phyloP scores from a whole-genome alignment of 2,329 filamentous ascomycete genomes.

The Coniochaeta hoffmannii region DNA sequence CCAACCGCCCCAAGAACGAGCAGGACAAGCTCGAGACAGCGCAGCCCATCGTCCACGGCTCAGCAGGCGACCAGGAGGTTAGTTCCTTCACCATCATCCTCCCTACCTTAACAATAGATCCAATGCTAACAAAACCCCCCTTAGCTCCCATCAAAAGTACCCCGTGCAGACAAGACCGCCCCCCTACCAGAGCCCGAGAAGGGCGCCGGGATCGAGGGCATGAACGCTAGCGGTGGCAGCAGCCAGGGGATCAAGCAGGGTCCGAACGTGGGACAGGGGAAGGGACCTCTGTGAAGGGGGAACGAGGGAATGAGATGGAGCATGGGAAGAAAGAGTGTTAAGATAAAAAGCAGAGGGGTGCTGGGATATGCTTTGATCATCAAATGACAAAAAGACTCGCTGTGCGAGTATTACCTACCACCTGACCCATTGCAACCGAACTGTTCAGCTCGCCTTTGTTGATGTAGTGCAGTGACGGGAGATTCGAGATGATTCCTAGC shows the following conservation, averaged over 20 bases:
- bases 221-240: conserved; percentile 34
- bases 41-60: conserved; percentile 36
- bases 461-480: too few species aligned
- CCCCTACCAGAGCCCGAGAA: conserved; percentile 38
- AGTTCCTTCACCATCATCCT: conserved; percentile 9
- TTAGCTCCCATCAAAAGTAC: conserved; percentile 24
- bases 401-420: too few species aligned
- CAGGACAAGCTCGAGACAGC: conserved; percentile 27
- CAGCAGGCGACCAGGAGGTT: conserved; percentile 28
- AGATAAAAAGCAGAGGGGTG: too few species aligned
- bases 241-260: conserved; percentile 35
- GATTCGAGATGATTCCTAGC: too few species aligned
- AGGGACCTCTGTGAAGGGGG: background rate
- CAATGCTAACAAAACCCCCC: background rate
- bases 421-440: too few species aligned
- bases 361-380: too few species aligned
- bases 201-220: conserved; percentile 31
- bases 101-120: background rate
- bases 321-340: background rate
- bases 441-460: too few species aligned
- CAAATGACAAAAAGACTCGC: too few species aligned
- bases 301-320: conserved; percentile 6
- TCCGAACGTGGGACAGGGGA: conserved; percentile 32
- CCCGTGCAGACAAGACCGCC: conserved; percentile 42
- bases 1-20: conserved; percentile 40